phyloP scores from a whole-genome alignment of 2,329 filamentous ascomycete genomes.

The Fonsecaea monophora region DNA sequence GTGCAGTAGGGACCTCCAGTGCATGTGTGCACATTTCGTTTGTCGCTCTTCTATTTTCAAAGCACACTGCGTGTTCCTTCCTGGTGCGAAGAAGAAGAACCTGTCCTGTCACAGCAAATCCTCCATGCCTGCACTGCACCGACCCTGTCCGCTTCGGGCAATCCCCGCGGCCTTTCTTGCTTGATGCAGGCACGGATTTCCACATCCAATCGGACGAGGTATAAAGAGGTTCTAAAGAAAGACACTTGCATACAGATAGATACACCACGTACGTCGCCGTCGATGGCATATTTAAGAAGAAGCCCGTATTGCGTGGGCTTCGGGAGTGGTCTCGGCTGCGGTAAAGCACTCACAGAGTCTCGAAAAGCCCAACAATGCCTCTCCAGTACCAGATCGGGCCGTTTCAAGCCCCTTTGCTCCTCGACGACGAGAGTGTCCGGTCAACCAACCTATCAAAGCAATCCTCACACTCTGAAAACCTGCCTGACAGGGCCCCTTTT shows the following conservation, averaged over 20 bases:
- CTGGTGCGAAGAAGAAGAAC: background rate
- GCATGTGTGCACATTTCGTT: too few species aligned
- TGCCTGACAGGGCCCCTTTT: slow-evolving; percentile 6
- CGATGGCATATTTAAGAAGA: background rate
- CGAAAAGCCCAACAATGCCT: background rate
- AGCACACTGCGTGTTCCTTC: background rate
- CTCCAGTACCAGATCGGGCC: background rate
- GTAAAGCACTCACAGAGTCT: background rate
- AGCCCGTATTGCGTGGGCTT: background rate
- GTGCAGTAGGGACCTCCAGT: background rate
- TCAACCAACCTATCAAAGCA: background rate
- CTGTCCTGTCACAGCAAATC: background rate
- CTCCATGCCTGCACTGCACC: background rate
- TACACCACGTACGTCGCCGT: background rate
- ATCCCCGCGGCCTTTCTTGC: background rate
- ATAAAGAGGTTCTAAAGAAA: background rate
- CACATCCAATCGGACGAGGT: background rate
- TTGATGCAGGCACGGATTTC: slow-evolving; percentile 6
- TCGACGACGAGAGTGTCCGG: slow-evolving; percentile 5
- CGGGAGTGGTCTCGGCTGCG: background rate
- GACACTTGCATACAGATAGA: background rate
- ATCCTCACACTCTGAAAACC: background rate
- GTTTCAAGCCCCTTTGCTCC: background rate
- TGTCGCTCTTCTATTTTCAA: background rate
- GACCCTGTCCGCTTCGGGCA: background rate